These are phyloP conservation scores for Suillus cothurnatus DNA, from an alignment of 768 basidiomycete species.

Conservation along the genomic window DNA sequence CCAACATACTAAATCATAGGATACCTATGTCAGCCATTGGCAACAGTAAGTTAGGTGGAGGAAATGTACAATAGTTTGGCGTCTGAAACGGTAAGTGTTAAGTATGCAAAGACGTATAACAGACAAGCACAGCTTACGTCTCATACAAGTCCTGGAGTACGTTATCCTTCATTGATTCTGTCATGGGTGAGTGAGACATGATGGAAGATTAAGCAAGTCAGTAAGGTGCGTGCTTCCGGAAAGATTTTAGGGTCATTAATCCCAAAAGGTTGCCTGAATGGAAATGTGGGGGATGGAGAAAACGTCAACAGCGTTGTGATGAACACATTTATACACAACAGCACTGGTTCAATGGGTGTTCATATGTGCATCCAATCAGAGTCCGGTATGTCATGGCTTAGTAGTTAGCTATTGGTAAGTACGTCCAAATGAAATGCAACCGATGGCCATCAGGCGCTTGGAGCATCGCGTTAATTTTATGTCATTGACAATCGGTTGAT, in stretches of 20 bases:
- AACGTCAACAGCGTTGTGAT: neutral
- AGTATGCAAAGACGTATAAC: neutral
- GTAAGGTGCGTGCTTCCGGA: neutral
- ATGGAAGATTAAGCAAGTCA: neutral
- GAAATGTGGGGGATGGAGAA: neutral
- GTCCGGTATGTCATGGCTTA: neutral
- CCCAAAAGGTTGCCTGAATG: neutral
- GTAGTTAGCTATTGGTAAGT: neutral
- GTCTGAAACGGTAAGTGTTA: neutral
- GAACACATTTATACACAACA: neutral
- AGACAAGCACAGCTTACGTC: neutral
- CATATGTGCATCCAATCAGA: neutral
- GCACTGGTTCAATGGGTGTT: neutral
- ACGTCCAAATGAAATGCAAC: neutral
- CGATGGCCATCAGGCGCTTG: too few species aligned
- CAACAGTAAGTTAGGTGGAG: neutral
- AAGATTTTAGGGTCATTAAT: neutral
- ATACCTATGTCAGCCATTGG: neutral
- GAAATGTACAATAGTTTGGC: neutral
- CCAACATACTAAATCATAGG: constrained; percentile 44
- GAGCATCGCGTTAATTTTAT: too few species aligned
- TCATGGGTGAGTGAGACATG: neutral
- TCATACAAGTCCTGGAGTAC: neutral
- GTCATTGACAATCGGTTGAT: neutral
- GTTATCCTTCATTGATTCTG: neutral